These are phyloP conservation scores for Annona squamosa DNA, from an alignment of 164 flowering plant species.

Conservation along the genomic window DNA sequence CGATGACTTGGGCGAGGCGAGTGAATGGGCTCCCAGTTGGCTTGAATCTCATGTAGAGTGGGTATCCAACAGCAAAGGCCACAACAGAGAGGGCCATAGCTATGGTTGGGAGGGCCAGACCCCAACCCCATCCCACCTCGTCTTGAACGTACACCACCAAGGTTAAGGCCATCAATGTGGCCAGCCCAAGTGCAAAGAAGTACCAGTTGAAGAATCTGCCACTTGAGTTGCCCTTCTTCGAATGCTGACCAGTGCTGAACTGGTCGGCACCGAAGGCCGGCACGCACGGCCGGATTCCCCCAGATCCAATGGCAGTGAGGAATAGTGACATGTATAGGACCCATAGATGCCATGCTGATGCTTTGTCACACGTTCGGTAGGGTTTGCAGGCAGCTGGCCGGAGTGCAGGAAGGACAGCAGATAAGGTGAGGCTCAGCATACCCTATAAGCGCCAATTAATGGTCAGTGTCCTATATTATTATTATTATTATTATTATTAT, in stretches of 20 bases:
- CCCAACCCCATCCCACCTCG: conserved; percentile 74
- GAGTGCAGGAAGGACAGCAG: conserved; percentile 42
- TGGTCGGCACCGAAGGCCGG: conserved; percentile 69
- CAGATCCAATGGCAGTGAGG: conserved; percentile 48
- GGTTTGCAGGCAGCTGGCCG: conserved; percentile 56
- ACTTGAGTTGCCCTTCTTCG: conserved; percentile 19
- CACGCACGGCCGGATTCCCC: conserved; percentile 62
- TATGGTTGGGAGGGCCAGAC: conserved; percentile 58
- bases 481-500: no score
- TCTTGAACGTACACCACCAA: conserved; percentile 67
- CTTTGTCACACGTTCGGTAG: conserved; percentile 46
- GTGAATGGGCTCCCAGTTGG: conserved; percentile 60
- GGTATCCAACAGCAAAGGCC: conserved; percentile 41
- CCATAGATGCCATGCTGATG: conserved; percentile 47
- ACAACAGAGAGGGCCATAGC: conserved; percentile 51
- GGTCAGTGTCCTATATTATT: conserved; percentile 1
- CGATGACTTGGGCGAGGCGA: conserved; percentile 45
- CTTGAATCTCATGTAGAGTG: conserved; percentile 35
- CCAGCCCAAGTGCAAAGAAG: conserved; percentile 56
- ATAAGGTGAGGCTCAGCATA: conserved; percentile 41
- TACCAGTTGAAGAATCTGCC: conserved; percentile 68
- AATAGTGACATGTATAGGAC: conserved; percentile 50
- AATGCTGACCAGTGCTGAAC: conserved; percentile 39
- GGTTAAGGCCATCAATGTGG: conserved; percentile 47
- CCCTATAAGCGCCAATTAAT: conserved; percentile 31